Evolutionary conservation across 2,329 filamentous ascomycete genomes (phyloP).

Genomic region (Stylonectria norvegica): DNA sequence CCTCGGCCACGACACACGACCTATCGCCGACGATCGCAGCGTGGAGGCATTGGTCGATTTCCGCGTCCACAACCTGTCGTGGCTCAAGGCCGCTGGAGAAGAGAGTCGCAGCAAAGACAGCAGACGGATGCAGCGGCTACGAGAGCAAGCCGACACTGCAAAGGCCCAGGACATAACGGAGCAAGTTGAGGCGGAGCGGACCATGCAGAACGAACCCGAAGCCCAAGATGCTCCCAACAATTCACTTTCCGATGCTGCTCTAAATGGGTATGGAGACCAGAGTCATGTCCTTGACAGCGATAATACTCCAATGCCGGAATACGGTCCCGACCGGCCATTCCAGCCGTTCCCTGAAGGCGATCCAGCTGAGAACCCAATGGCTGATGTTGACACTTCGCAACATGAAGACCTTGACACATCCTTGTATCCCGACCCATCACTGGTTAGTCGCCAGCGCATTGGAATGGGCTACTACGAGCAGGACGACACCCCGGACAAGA

Average conservation of each 20-base stretch:
- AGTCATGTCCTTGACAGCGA: slow-evolving; percentile 31
- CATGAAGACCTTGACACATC: slow-evolving; percentile 30
- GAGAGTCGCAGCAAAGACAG: slow-evolving; percentile 56
- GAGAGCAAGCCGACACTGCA: slow-evolving; percentile 54
- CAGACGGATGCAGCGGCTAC: slow-evolving; percentile 55
- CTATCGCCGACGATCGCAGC: slow-evolving; percentile 85
- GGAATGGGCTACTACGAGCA: slow-evolving; percentile 61
- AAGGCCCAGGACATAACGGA: slow-evolving; percentile 48
- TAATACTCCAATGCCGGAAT: slow-evolving; percentile 8
- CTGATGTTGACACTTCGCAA: slow-evolving; percentile 19
- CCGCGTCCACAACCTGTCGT: slow-evolving; percentile 79
- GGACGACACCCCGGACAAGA: slow-evolving; percentile 54
- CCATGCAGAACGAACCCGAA: slow-evolving; percentile 13
- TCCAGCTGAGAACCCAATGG: slow-evolving; percentile 3
- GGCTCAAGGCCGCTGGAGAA: slow-evolving; percentile 64
- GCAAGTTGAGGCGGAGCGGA: slow-evolving; percentile 26
- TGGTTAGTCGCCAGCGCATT: slow-evolving; percentile 46
- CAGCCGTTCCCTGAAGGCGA: slow-evolving; percentile 10
- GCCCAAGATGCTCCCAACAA: slow-evolving; percentile 5
- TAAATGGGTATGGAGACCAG: slow-evolving; percentile 30
- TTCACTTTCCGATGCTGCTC: slow-evolving; percentile 7
- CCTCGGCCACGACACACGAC: slow-evolving; percentile 85
- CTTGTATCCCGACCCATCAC: slow-evolving; percentile 49
- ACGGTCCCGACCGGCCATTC: slow-evolving; percentile 6
- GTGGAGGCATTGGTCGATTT: slow-evolving; percentile 91